Conservation (phyloP, 2,329 filamentous ascomycete species). For the Tothia fuscella region DNA sequence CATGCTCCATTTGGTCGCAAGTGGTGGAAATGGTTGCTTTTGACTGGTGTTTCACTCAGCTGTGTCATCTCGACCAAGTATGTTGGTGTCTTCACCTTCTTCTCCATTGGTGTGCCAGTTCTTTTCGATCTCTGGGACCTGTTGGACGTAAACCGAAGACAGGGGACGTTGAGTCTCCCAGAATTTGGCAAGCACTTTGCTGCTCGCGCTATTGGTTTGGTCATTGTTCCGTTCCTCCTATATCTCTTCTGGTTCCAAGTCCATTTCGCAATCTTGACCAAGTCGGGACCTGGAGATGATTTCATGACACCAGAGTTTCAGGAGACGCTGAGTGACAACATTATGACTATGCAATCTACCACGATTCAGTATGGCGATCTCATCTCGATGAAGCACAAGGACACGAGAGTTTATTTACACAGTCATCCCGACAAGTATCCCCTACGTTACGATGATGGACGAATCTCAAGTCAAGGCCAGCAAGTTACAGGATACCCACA, state of each 20-base stretch:
- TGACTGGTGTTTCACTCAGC: constrained; percentile 88
- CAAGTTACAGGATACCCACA: constrained; percentile 97
- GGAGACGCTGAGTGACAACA: constrained; percentile 88
- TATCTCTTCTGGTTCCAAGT: constrained; percentile 99
- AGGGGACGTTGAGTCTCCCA: constrained; percentile 65
- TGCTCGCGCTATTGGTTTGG: constrained; percentile 74
- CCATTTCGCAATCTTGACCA: constrained; percentile 79
- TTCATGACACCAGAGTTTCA: constrained; percentile 99
- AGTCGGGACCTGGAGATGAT: constrained; percentile 89
- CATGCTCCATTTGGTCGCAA: constrained; percentile 84
- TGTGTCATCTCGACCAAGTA: constrained; percentile 99
- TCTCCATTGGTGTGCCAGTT: constrained; percentile 91
- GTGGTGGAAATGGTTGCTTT: constrained; percentile 99
- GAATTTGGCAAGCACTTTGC: constrained; percentile 82
- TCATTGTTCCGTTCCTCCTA: constrained; percentile 88
- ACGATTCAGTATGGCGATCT: constrained; percentile 82
- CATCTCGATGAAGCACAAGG: constrained; percentile 86
- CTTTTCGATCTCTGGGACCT: constrained; percentile 92
- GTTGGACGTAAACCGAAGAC: constrained; percentile 73
- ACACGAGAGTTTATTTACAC: constrained; percentile 92
- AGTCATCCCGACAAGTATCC: constrained; percentile 85
- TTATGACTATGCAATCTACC: constrained; percentile 77
- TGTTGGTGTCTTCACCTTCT: constrained; percentile 89
- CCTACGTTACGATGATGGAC: constrained; percentile 90
- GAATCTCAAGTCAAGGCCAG: constrained; percentile 91